Evolutionary conservation across 2,329 filamentous ascomycete genomes (phyloP).

Genomic region (Pseudogymnoascus sp.): DNA sequence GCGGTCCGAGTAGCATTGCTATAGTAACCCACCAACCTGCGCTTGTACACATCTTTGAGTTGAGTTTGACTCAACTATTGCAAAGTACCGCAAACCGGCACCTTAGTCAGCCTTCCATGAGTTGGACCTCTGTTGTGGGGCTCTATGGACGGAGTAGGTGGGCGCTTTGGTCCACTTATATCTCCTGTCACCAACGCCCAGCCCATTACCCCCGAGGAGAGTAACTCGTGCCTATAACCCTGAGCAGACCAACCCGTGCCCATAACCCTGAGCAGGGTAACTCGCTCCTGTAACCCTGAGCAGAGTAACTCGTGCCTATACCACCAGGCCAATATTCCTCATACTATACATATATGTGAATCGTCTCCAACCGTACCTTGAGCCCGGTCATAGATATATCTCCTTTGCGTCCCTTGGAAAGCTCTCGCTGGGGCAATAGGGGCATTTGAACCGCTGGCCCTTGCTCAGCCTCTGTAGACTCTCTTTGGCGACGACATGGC

Average conservation of each 20-base stretch:
- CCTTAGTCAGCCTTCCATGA: background rate
- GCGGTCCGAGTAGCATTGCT: background rate
- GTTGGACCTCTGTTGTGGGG: background rate
- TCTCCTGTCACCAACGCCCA: background rate
- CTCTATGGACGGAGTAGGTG: background rate
- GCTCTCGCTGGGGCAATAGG: constrained; percentile 87
- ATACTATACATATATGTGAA: background rate
- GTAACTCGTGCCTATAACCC: background rate
- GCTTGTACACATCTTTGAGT: background rate
- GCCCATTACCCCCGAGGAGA: background rate
- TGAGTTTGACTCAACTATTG: background rate
- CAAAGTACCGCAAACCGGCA: background rate
- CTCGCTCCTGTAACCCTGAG: background rate
- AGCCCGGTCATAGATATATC: constrained; percentile 16
- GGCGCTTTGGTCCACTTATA: background rate
- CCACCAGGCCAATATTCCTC: background rate
- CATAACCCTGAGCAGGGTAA: background rate
- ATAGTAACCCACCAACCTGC: background rate
- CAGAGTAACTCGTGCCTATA: background rate
- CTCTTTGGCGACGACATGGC: constrained; percentile 86
- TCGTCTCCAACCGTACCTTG: background rate
- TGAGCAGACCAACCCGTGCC: background rate
- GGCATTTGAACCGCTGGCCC: constrained; percentile 81
- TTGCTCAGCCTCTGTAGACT: constrained; percentile 75
- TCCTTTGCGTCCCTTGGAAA: constrained; percentile 60